Conservation (phyloP, 208 protist genomes). For the Crithidia fasciculata region DNA sequence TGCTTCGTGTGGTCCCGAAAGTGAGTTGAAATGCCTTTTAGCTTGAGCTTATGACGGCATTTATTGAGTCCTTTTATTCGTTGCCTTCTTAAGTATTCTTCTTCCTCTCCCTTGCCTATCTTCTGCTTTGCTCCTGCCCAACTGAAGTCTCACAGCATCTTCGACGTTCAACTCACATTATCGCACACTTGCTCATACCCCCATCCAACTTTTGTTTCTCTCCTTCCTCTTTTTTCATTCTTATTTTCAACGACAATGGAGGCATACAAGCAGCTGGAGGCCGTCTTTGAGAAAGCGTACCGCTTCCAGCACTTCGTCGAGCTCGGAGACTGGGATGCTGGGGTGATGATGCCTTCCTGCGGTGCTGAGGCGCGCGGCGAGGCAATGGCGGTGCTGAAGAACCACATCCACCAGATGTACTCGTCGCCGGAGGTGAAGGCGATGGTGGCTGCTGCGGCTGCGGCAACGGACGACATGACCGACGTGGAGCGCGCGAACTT, state of each 20-base stretch:
- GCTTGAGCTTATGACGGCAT: no score
- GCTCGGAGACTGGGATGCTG: conserved; percentile 65
- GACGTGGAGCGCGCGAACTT: conserved; percentile 61
- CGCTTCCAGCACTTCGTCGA: conserved; percentile 40
- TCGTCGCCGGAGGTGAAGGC: conserved; percentile 38
- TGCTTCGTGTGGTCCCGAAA: no score
- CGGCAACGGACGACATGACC: conserved; percentile 33
- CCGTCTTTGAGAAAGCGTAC: conserved; percentile 44
- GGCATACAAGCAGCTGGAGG: conserved; percentile 51
- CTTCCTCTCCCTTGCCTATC: no score
- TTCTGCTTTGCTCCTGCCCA: no score
- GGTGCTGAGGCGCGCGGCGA: conserved; percentile 54
- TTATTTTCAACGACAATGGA: conserved; percentile 38
- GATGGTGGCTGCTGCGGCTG: conserved; percentile 38
- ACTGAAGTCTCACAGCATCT: no score
- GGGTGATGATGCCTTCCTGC: conserved; percentile 76
- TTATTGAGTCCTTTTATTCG: no score
- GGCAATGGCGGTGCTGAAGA: conserved; percentile 54
- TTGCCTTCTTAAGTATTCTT: no score
- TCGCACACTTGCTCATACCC: no score
- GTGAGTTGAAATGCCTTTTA: no score
- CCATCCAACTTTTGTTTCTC: no score
- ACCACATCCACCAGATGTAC: conserved; percentile 53
- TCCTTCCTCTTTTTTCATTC: no score
- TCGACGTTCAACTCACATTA: no score